phyloP scores from a whole-genome alignment of 1,139 yeast species.

The Nadsonia commutata region DNA sequence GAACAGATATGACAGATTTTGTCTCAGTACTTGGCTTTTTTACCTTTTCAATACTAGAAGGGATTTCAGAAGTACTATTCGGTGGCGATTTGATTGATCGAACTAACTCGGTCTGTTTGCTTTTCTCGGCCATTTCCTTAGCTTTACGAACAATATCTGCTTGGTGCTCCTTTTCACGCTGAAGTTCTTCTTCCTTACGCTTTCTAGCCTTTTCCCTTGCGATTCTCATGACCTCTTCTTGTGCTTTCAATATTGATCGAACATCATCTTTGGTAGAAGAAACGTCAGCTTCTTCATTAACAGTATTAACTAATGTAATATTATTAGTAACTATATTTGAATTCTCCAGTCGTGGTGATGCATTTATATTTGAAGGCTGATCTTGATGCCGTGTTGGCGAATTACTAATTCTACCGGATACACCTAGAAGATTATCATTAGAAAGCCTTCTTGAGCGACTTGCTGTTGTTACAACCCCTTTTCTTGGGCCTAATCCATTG shows the following conservation, averaged over 20 bases:
- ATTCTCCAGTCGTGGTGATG: background rate
- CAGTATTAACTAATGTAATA: background rate
- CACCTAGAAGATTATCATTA: conserved; percentile 1
- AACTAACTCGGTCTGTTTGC: background rate
- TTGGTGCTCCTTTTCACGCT: background rate
- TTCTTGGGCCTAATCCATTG: background rate
- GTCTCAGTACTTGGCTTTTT: background rate
- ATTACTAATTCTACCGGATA: background rate
- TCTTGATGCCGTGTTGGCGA: conserved; percentile 4
- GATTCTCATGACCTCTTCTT: conserved; percentile 21
- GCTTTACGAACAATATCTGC: background rate
- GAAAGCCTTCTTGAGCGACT: background rate
- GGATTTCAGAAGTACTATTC: no score
- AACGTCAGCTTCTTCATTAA: background rate
- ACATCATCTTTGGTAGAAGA: background rate
- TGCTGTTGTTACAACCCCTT: background rate
- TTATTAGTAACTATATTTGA: background rate
- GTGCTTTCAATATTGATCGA: conserved; percentile 15
- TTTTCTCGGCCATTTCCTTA: background rate
- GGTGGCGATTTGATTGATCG: no score
- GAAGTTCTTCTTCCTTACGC: conserved; percentile 23
- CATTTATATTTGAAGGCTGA: conserved; percentile 2
- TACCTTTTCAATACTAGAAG: no score
- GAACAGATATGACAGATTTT: background rate
- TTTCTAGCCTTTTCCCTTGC: conserved; percentile 21